These are phyloP conservation scores for Solanum tarijense DNA, from an alignment of 257 asterid species.

Conservation along the genomic window DNA sequence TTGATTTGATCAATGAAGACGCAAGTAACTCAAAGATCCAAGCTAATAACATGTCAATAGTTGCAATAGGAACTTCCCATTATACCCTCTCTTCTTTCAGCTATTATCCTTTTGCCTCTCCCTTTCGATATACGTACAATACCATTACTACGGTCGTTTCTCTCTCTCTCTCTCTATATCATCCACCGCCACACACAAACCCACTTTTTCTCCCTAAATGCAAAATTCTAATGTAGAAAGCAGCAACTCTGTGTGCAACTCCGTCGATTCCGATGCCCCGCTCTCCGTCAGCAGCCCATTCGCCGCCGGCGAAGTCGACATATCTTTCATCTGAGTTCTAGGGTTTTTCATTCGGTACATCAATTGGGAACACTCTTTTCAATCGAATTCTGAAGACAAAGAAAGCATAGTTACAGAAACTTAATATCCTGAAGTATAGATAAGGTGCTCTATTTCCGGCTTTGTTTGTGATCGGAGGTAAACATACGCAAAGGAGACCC, in stretches of 20 bases:
- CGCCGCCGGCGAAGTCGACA: background rate
- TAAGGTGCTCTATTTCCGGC: background rate
- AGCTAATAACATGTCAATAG: background rate
- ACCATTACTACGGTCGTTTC: background rate
- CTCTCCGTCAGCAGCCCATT: background rate
- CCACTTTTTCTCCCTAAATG: background rate
- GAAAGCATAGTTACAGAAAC: background rate
- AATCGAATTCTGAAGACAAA: background rate
- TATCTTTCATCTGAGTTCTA: background rate
- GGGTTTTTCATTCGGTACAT: slow-evolving; percentile 4
- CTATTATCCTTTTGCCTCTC: background rate
- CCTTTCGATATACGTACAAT: background rate
- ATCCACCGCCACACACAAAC: slow-evolving; percentile 14
- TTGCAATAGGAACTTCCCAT: background rate
- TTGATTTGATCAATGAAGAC: background rate
- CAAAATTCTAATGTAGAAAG: slow-evolving; percentile 6
- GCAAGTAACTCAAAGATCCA: background rate
- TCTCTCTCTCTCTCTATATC: background rate
- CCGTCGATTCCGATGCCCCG: background rate
- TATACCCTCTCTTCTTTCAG: background rate
- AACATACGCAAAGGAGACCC: background rate
- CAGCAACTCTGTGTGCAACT: background rate
- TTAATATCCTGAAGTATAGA: background rate
- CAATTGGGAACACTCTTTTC: background rate
- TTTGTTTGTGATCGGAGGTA: background rate